phyloP scores from a whole-genome alignment of 2,329 filamentous ascomycete genomes.

The Phialophora verrucosa region DNA sequence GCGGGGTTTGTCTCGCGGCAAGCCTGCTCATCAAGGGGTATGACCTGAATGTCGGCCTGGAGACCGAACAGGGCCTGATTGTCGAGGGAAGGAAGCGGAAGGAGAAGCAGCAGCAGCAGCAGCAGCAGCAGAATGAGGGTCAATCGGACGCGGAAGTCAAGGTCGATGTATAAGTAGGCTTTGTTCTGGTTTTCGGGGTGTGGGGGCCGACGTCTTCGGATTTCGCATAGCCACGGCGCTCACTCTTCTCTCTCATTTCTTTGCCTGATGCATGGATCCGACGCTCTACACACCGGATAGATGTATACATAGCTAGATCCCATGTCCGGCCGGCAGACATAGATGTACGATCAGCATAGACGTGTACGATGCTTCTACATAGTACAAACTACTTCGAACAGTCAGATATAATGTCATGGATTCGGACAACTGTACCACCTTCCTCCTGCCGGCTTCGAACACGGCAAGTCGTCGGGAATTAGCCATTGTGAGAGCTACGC shows the following conservation, averaged over 20 bases:
- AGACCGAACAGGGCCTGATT: conserved; percentile 57
- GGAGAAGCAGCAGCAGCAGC: background rate
- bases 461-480: too few relatives aligned
- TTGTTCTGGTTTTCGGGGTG: background rate
- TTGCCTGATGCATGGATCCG: background rate
- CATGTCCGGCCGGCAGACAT: background rate
- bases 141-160: background rate
- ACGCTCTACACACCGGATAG: background rate
- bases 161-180: background rate
- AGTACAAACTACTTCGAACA: background rate
- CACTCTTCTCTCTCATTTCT: background rate
- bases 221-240: background rate
- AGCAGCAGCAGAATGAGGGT: background rate
- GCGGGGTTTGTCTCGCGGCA: conserved; percentile 57
- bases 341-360: background rate
- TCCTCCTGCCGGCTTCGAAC: background rate
- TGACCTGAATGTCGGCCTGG: conserved; percentile 54
- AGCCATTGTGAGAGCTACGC: too few relatives aligned
- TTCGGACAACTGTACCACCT: background rate
- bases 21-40: conserved; percentile 61
- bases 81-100: conserved; percentile 46
- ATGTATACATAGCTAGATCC: background rate
- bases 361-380: background rate
- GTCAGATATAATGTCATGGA: background rate
- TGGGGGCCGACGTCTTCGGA: too few relatives aligned